Evolutionary conservation across 305 asterid genomes (phyloP).

Genomic region (Solanum hybrid): DNA sequence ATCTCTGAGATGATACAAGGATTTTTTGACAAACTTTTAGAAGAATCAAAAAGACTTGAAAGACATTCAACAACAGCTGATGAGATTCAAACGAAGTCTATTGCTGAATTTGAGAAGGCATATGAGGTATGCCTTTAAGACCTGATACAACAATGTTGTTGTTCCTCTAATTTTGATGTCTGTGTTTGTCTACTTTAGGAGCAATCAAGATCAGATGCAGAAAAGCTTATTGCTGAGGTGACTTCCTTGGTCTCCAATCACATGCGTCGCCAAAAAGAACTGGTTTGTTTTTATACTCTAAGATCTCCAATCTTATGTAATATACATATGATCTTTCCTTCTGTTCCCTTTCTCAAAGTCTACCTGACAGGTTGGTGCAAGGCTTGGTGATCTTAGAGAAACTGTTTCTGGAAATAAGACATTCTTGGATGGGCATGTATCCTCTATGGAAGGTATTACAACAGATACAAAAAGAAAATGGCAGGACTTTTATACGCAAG

Average conservation of each 20-base stretch:
- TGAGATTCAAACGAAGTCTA: constrained; percentile 25
- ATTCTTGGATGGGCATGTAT: constrained; percentile 54
- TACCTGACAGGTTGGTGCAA: constrained; percentile 51
- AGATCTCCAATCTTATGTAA: neutral
- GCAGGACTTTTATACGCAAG: constrained; percentile 53
- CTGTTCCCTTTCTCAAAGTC: neutral
- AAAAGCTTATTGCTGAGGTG: constrained; percentile 65
- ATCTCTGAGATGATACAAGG: constrained; percentile 8
- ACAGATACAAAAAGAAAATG: constrained; percentile 75
- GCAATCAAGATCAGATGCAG: constrained; percentile 47
- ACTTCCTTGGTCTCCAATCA: constrained; percentile 52
- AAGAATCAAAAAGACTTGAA: constrained; percentile 15
- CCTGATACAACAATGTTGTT: neutral
- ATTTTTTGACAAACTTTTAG: constrained; percentile 9
- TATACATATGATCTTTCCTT: neutral
- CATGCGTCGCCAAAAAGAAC: constrained; percentile 64
- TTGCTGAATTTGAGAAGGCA: constrained; percentile 58
- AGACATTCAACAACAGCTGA: constrained; percentile 12
- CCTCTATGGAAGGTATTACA: constrained; percentile 51
- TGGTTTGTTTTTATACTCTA: constrained; percentile 32
- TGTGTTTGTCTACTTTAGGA: constrained; percentile 33
- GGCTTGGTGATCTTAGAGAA: constrained; percentile 49
- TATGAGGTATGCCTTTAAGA: constrained; percentile 41
- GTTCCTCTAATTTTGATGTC: constrained; percentile 10
- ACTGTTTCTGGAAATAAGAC: constrained; percentile 41